Evolutionary conservation across 2,329 filamentous ascomycete genomes (phyloP).

Genomic region (Dactylellina cionopaga): DNA sequence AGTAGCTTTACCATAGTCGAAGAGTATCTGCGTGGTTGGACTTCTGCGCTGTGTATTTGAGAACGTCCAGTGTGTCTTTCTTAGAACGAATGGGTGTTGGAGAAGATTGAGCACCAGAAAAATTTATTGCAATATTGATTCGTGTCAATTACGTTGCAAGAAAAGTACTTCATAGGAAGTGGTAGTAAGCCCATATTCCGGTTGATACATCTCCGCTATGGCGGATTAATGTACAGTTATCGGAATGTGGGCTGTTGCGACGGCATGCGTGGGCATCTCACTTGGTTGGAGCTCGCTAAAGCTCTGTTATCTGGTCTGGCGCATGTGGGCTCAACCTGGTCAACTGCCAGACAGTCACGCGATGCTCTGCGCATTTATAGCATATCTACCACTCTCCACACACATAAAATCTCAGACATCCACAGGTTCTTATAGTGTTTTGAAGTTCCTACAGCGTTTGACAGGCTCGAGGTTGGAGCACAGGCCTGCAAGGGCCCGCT

Average conservation of each 20-base stretch:
- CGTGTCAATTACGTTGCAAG: neutral
- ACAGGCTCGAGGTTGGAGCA: no score
- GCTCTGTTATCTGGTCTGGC: slow-evolving; percentile 2
- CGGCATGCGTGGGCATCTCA: neutral
- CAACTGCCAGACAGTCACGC: slow-evolving; percentile 35
- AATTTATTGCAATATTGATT: neutral
- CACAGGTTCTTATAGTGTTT: no score
- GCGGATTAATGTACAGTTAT: neutral
- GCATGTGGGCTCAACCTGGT: slow-evolving; percentile 31
- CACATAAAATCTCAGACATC: neutral
- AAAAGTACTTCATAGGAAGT: no score
- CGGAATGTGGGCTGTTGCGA: neutral
- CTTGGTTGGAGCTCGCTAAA: neutral
- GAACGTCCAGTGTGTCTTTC: neutral
- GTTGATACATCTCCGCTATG: neutral
- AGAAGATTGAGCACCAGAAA: no score
- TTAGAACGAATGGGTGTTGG: no score
- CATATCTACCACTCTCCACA: neutral
- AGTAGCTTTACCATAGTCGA: slow-evolving; percentile 46
- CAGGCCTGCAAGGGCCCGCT: slow-evolving; percentile 20
- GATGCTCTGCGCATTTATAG: slow-evolving; percentile 17
- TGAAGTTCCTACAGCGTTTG: no score
- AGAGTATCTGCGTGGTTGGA: neutral
- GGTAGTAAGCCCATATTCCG: neutral
- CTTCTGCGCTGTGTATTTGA: neutral